Evolutionary conservation across 257 asterid species (phyloP).

Genomic region (Perilla frutescens): DNA sequence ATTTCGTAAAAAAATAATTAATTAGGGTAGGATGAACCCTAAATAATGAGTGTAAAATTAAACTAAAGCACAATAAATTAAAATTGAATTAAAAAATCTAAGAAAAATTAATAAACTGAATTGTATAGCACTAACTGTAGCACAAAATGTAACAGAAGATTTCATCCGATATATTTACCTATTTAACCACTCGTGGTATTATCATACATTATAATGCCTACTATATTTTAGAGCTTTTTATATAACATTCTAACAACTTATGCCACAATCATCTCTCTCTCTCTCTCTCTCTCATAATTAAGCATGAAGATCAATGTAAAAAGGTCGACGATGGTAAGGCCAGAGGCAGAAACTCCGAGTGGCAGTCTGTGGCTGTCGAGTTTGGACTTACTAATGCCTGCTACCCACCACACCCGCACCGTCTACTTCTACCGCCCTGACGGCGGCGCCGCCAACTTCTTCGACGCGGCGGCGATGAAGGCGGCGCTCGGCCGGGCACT

Average conservation of each 20-base stretch:
- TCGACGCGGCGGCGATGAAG: conserved; percentile 19
- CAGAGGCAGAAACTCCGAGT: conserved; percentile 50
- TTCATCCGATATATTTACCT: no score
- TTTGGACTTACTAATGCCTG: conserved; percentile 17
- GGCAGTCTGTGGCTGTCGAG: conserved; percentile 49
- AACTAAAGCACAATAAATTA: no score
- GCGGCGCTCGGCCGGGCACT: conserved; percentile 12
- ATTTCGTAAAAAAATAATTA: no score
- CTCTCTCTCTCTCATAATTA: background rate
- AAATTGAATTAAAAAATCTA: no score
- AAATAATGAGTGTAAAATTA: no score
- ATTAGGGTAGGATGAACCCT: no score
- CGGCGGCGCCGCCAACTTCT: background rate
- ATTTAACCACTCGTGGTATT: no score
- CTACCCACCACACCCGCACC: conserved; percentile 17
- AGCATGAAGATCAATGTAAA: conserved; percentile 27
- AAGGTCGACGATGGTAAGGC: conserved; percentile 49
- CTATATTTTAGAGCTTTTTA: no score
- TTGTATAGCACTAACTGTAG: no score
- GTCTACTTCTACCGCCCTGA: background rate
- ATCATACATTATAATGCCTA: background rate
- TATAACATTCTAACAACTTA: no score
- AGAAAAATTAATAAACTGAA: no score
- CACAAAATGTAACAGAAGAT: no score
- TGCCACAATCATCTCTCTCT: background rate